Base-by-base conservation (phyloP, 2,329 filamentous ascomycete species). In the Epichloe gansuensis region DNA sequence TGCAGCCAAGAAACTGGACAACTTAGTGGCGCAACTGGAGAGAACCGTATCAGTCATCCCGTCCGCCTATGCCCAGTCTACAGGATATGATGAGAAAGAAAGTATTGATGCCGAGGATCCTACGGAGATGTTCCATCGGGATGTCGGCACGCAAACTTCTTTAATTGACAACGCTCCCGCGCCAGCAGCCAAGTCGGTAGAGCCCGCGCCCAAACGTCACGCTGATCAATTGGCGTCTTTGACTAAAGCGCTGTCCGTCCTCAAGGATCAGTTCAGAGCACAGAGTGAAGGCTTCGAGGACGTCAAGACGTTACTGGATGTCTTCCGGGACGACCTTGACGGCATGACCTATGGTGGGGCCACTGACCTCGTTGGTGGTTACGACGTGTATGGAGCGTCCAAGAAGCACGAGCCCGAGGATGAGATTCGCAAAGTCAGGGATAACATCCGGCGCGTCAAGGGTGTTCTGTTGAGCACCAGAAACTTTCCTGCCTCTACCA, bases 81-180 rank as follows among this genome's bases (percentile, higher is more conserved):
- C 52, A 8, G 50, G 52, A 8, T 53, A 56, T 13, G 51, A 57
- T 21, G 57, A 59, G 15, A 64, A 64, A 35, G 71, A 70, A 54
- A 60, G 65, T 44, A 76, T 72, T 61, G 76, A 75, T 28, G 73
- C 70, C 54, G 77, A 78, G 55, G 82, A 85, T 60, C 87, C 88
- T 1, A 82, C 84, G 1, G 87, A 91, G 66, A 78, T 91, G 56
- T 93, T 88, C 68, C 86, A 91, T 66, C 81, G 86, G 46, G 88
- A 93, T 63, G 78, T 88, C 55, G 86, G 86, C 57, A 86, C 87
- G 1, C 88, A 93, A 67, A 93, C 88, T 0, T 82, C 81, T 23
- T 60, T 62, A 46, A 60, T 64, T 50, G 41, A 54, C 12, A 28
- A 12, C 28, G 7, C 31, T 35, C 50, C 58, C 1, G 55, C 56